Base-by-base conservation (phyloP, 2,329 filamentous ascomycete species). In the Atkinsonella texensis region DNA sequence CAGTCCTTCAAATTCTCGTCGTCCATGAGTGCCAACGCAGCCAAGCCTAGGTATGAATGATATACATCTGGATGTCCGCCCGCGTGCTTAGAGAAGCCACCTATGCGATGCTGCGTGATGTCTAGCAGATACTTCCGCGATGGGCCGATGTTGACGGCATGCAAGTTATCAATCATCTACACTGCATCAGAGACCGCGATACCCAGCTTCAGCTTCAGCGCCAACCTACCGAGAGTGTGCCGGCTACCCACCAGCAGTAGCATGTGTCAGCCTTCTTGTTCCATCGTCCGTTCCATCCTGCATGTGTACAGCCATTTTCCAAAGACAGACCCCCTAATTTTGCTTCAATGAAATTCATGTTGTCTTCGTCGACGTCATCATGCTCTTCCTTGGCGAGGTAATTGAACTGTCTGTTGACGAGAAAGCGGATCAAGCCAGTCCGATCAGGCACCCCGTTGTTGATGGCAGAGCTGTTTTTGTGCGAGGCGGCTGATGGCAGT, bases 191-290 rank as follows among this genome's bases (percentile, higher is more conserved):
- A 18, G 15, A 52, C 41, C 40, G 41, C 38, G 23, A 31, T 17
- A 15, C 43, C 2, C 12, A 18, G 28, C 15, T 17, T n/a, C 10
- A 11, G 9, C 20, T 50, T 1, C 5, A 28, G 20, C 11, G 42
- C 18, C 23, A 32, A 32, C 67, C 55, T 61, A 76, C 72, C 49
- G 63, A 59, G 1, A 80, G 63, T 1, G 89, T 81, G 2, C 81
- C 89, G 4, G 77, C 76, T 0, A 87, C 88, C 93, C 93, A 98
- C 74, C 91, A 98, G 20, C 82, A 85, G 67, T 98, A 98, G 69
- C 93, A 98, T 0, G 93, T 97, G 68, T 98, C 93, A 10, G 87
- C 86, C 46, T 84, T 77, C 67, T 98, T 98, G 71, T 95, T 96
- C 64, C 81, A 83, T 48, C 93, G 82, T 28, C 93, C 93, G 61